phyloP scores from a whole-genome alignment of 2,329 filamentous ascomycete species.

The Samsoniella hepiali region DNA sequence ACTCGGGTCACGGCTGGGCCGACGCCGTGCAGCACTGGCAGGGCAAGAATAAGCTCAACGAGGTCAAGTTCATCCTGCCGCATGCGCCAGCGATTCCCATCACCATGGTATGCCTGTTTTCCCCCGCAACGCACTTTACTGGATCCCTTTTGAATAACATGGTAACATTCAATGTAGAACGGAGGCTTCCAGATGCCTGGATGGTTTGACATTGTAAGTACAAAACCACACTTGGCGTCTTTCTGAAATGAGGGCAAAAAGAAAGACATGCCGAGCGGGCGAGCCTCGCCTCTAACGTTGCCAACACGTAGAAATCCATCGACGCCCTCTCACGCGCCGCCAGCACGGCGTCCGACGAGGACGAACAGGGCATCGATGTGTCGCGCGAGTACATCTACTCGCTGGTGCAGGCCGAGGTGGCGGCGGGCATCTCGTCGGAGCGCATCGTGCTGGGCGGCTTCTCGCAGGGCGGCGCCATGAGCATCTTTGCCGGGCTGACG shows the following conservation, averaged over 20 bases:
- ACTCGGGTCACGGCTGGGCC: slow-evolving; percentile 76
- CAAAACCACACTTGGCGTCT: background rate
- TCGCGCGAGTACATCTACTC: slow-evolving; percentile 71
- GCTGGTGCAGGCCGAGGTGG: slow-evolving; percentile 76
- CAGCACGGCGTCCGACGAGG: slow-evolving; percentile 41
- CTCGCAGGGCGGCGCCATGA: slow-evolving; percentile 84
- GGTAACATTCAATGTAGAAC: slow-evolving; percentile 50
- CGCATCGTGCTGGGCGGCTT: slow-evolving; percentile 85
- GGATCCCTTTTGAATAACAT: no score
- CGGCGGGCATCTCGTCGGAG: slow-evolving; percentile 72
- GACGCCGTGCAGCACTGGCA: slow-evolving; percentile 86
- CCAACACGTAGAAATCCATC: slow-evolving; percentile 30
- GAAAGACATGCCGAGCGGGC: background rate
- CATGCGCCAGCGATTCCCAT: slow-evolving; percentile 86
- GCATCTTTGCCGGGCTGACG: slow-evolving; percentile 76
- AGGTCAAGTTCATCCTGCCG: slow-evolving; percentile 92
- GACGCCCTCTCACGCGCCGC: slow-evolving; percentile 33
- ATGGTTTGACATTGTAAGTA: slow-evolving; percentile 75
- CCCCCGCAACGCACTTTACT: background rate
- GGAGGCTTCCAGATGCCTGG: slow-evolving; percentile 77
- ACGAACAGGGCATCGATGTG: slow-evolving; percentile 70
- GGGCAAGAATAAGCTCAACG: slow-evolving; percentile 71
- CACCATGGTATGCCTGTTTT: slow-evolving; percentile 47
- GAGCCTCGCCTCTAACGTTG: background rate
- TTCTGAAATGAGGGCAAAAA: background rate